Evolutionary conservation across 2,329 filamentous ascomycete genomes (phyloP), one percentile per base, ranked within the genome.

Genomic region (Volutella citrinella): DNA sequence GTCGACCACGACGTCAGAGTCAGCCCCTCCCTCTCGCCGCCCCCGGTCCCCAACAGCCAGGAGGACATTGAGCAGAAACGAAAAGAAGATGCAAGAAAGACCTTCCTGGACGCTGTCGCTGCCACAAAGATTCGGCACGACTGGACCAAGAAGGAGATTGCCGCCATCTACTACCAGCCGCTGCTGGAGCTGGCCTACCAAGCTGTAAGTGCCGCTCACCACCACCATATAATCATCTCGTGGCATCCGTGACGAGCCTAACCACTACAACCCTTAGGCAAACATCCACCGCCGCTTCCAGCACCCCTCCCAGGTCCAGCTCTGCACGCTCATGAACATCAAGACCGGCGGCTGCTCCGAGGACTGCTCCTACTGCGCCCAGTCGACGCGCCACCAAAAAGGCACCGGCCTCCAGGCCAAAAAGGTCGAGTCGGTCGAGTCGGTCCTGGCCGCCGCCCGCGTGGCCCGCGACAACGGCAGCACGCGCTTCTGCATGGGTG

Each of bases 311-410:
- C 82, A 87, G 18, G 87, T 95, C 44, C 89, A 95, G 64, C 84
- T 95, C 64, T 95, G 89, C 69, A 95, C 89, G 0, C 72, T 95
- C 38, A 94, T 95, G 86, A 95, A 94, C 71, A 95, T 95, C 70
- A 95, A 95, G 61, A 94, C 87, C 8, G 89, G 89, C 34, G 89
- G 89, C 29, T 95, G 89, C 65, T 88, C 80, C 50, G 89, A 95
- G 62, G 89, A 95, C 64, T 95, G 89, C 67, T 87, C 84, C 16
- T 95, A 95, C 76, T 95, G 88, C 61, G 86, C 88, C 4, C 88
- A 95, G 63, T 90, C 88, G 5, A 88, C 86, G 6, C 82, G 86
- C 17, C 84, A 95, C 73, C 65, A 75, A 38, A 70, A 87, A 22
- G 86, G 85, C 24, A 81, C 89, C 5, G 87, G 87, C 7, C 74